Conservation (phyloP, 495 filamentous ascomycete genomes). For the Pseudomonodictys pantanalensis region DNA sequence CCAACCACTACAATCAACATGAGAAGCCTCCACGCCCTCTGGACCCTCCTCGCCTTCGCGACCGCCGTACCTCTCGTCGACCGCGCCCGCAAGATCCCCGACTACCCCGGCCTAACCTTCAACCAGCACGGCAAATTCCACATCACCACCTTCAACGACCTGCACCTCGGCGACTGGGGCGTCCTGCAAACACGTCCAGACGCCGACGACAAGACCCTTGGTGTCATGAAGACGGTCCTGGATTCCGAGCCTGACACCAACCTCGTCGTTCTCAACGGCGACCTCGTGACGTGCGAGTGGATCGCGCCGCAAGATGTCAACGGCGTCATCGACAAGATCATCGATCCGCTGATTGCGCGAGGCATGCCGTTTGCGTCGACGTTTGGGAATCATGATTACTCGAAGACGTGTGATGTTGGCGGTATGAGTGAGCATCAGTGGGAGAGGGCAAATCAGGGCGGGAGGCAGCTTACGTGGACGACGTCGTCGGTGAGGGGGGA, state of each 20-base stretch:
- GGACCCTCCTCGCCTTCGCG: constrained; percentile 4
- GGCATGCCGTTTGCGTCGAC: constrained; percentile 62
- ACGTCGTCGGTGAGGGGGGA: constrained; percentile 44
- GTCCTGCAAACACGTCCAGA: constrained; percentile 26
- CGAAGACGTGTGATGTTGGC: constrained; percentile 56
- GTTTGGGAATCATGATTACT: constrained; percentile 73
- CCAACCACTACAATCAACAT: no score
- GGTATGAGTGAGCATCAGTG: constrained; percentile 49
- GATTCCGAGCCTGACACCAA: constrained; percentile 51
- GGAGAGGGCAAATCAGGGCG: constrained; percentile 49
- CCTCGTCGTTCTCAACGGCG: constrained; percentile 70
- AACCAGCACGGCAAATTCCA: constrained; percentile 23
- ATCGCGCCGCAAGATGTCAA: constrained; percentile 57
- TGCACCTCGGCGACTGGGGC: constrained; percentile 70
- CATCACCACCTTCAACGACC: constrained; percentile 62
- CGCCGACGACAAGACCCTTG: constrained; percentile 55
- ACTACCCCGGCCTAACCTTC: constrained; percentile 8
- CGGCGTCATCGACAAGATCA: constrained; percentile 59
- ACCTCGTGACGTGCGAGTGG: constrained; percentile 70
- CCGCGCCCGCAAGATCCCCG: background rate
- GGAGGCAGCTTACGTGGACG: constrained; percentile 51
- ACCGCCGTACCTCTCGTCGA: constrained; percentile 7
- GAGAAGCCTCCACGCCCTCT: no score
- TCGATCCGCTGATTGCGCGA: constrained; percentile 53
- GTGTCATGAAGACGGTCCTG: constrained; percentile 60